Conservation (phyloP, 257 asterid species). For the Lantana camara region DNA sequence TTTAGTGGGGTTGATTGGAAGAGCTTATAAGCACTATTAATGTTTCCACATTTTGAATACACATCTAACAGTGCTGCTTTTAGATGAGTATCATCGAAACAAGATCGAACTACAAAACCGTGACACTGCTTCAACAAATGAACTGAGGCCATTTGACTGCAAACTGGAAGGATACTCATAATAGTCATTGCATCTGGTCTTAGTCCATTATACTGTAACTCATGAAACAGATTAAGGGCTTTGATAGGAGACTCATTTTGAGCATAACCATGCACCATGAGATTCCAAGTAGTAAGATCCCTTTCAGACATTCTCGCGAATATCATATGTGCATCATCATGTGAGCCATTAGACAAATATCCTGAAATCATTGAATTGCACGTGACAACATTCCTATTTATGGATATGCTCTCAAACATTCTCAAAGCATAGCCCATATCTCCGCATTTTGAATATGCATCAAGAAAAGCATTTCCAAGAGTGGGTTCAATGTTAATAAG, state of each 20-base stretch:
- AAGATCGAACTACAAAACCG: conserved; percentile 53
- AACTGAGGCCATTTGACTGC: conserved; percentile 68
- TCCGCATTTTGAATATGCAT: conserved; percentile 80
- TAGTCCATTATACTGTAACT: conserved; percentile 50
- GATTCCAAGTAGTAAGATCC: conserved; percentile 74
- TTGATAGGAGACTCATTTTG: conserved; percentile 54
- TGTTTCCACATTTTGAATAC: conserved; percentile 78
- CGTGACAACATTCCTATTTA: conserved; percentile 56
- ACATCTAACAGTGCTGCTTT: conserved; percentile 64
- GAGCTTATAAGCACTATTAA: conserved; percentile 58
- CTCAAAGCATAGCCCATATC: conserved; percentile 55
- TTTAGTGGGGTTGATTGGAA: conserved; percentile 54
- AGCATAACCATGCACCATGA: conserved; percentile 68
- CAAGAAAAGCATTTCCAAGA: conserved; percentile 66
- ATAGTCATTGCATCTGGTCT: conserved; percentile 70
- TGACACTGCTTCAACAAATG: conserved; percentile 78
- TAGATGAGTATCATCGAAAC: conserved; percentile 56
- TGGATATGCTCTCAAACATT: conserved; percentile 49
- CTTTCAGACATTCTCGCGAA: conserved; percentile 57
- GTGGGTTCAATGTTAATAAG: conserved; percentile 48
- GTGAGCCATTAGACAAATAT: conserved; percentile 44
- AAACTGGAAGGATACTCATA: conserved; percentile 67
- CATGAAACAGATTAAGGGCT: conserved; percentile 56
- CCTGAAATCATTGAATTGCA: conserved; percentile 74
- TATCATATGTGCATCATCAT: conserved; percentile 46